Percentiles rank a stretch among this genome's conserved stretches.
Evolutionary conservation across 768 basidiomycete genomes (phyloP).

Genomic region (Tephrocybe rancida): DNA sequence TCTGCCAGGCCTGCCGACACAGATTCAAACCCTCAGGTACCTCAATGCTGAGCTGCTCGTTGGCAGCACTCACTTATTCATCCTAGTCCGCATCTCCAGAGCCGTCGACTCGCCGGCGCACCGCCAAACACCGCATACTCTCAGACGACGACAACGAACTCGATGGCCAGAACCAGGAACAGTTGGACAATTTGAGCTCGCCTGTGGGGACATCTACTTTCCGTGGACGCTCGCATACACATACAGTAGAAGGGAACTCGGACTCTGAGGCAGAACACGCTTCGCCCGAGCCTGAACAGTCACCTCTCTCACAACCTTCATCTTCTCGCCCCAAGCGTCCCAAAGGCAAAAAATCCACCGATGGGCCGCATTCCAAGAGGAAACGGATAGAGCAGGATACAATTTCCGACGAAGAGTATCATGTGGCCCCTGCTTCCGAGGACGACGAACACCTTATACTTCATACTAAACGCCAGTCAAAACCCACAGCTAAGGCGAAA

Average conservation of each 20-base stretch:
- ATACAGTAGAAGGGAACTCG: slow-evolving; percentile 13
- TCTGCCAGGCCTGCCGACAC: slow-evolving; percentile 13
- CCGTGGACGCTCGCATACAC: slow-evolving; percentile 7
- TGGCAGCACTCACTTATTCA: not conserved
- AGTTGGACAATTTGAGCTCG: slow-evolving; percentile 8
- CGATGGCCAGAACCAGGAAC: slow-evolving; percentile 12
- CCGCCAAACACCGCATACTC: slow-evolving; percentile 23
- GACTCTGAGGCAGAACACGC: slow-evolving; percentile 10
- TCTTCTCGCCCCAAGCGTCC: slow-evolving; percentile 6
- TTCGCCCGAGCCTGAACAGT: not conserved
- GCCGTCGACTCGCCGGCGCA: slow-evolving; percentile 16
- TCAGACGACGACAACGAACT: slow-evolving; percentile 31
- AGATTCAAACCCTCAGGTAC: slow-evolving; percentile 22
- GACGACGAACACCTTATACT: slow-evolving; percentile 10
- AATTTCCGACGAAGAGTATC: slow-evolving; percentile 25
- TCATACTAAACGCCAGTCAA: slow-evolving; percentile 11
- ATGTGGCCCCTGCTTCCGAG: slow-evolving; percentile 8
- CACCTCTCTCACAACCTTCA: slow-evolving; percentile 4
- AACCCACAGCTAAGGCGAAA: slow-evolving; percentile 30
- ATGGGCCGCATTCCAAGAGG: slow-evolving; percentile 17
- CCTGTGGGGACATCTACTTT: not conserved
- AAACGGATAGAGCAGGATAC: slow-evolving; percentile 23
- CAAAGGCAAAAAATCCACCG: slow-evolving; percentile 6
- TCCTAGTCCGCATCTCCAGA: slow-evolving; percentile 15
- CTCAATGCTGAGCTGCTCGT: not conserved